Percentiles rank a stretch among this genome's conserved stretches.
Evolutionary conservation across 1,139 yeast species (phyloP).

Genomic region (Ogataea hybrid): DNA sequence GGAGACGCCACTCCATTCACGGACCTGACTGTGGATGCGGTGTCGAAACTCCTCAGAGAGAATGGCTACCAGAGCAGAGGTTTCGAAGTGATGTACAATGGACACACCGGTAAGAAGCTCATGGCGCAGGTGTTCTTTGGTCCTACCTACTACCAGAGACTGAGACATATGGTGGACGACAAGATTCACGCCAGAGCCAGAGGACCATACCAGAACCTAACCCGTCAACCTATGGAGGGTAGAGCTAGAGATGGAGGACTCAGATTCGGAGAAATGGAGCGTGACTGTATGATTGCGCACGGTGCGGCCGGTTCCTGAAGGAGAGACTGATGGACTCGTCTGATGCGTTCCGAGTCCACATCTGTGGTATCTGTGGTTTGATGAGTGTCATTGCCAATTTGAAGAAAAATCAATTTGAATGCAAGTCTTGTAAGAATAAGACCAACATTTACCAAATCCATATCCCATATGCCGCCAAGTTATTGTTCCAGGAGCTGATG

Average conservation of each 20-base stretch:
- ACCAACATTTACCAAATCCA: conserved; percentile 97
- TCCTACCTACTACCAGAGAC: conserved; percentile 96
- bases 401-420: conserved; percentile 95
- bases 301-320: conserved; percentile 98
- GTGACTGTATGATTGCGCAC: conserved; percentile 99
- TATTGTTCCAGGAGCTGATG: conserved; percentile 96
- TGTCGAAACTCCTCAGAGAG: conserved; percentile 85
- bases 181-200: conserved; percentile 99
- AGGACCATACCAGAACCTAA: conserved; percentile 97
- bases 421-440: conserved; percentile 98
- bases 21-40: conserved; percentile 96
- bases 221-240: conserved; percentile 99
- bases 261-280: conserved; percentile 99
- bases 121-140: conserved; percentile 99
- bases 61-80: conserved; percentile 99
- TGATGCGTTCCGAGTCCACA: conserved; percentile 97
- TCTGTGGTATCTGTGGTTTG: conserved; percentile 97
- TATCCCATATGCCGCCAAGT: conserved; percentile 96
- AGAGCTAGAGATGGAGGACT: conserved; percentile 99
- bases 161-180: conserved; percentile 99
- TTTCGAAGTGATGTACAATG: conserved; percentile 96
- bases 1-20: conserved; percentile 99
- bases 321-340: conserved; percentile 99
- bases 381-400: conserved; percentile 97
- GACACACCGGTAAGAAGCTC: conserved; percentile 96